Evolutionary conservation across 352 stramenopile species (phyloP), one percentile per base, ranked within the genome.

Genomic region (Pythium brassicae): DNA sequence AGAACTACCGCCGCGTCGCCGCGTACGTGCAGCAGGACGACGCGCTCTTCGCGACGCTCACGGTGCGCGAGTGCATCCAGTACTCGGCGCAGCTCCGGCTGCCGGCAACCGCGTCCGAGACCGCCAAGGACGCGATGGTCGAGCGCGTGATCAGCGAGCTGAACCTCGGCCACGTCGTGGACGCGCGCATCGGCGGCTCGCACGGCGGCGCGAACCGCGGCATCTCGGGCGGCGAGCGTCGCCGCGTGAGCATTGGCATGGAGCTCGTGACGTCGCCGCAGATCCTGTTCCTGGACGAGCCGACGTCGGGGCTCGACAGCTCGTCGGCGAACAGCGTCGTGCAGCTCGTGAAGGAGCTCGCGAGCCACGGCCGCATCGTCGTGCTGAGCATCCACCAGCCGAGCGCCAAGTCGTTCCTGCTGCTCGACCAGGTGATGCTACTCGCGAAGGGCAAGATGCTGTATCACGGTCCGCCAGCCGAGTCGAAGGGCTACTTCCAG

Each of bases 201-300:
- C 70, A 53, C 34, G 64, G 65, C 15, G 46, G 65, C 15, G 46
- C 76, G 0, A 68, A 83, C 8, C 93, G 95, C 52, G 95, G 96
- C 19, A 80, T 98, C 27, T 97, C 87, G 52, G 94, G 95, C 20
- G 95, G 94, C 17, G 95, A 98, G 66, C 78, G 89, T 29, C 93
- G 96, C 40, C 78, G 95, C 23, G 89, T 97, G 29, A 95, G 81
- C 45, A 97, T 98, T 62, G 92, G 89, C 29, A 96, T 96, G 77
- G 92, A 97, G 62, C 87, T 98, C 57, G 89, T 98, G 29, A 95
- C 80, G 25, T 91, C 76, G 44, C 78, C 82, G 23, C 84, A 92
- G 70, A 90, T 94, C 43, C 50, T 94, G 55, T 93, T 96, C 37
- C 59, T 96, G 32, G 90, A 97, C 55, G 94, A 98, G 55, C 94